These are phyloP conservation scores for Colletotrichum echinochloae DNA, from an alignment of 2,329 filamentous ascomycete genomes.

Conservation along the genomic window DNA sequence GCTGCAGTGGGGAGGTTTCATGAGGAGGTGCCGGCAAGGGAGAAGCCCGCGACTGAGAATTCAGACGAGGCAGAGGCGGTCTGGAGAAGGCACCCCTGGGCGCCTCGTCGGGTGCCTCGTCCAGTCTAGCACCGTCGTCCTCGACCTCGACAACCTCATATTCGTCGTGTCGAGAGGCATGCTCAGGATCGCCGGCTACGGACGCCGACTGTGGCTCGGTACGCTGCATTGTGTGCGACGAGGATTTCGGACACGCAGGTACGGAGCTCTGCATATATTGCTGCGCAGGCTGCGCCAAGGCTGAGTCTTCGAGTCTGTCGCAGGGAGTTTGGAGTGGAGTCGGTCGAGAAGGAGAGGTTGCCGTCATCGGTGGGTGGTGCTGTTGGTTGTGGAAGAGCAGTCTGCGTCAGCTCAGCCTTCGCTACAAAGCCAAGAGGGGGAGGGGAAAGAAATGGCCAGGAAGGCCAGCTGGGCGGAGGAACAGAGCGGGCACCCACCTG, in stretches of 20 bases:
- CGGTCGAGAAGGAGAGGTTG: slow-evolving; percentile 34
- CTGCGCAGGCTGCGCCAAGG: slow-evolving; percentile 15
- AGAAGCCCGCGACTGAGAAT: slow-evolving; percentile 39
- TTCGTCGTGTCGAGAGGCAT: slow-evolving; percentile 31
- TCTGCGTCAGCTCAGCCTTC: slow-evolving; percentile 30
- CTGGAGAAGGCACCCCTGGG: slow-evolving; percentile 21
- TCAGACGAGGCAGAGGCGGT: slow-evolving; percentile 39
- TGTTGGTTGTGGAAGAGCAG: slow-evolving; percentile 14
- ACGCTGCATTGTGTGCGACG: slow-evolving; percentile 32
- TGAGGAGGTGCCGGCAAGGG: slow-evolving; percentile 17
- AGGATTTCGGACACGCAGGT: slow-evolving; percentile 19
- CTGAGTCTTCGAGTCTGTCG: slow-evolving; percentile 27
- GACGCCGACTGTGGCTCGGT: slow-evolving; percentile 12
- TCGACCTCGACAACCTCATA: slow-evolving; percentile 41
- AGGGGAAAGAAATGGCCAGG: slow-evolving; percentile 17
- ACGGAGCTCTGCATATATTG: slow-evolving; percentile 29
- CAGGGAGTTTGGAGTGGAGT: slow-evolving; percentile 34
- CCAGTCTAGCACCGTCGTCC: slow-evolving; percentile 17
- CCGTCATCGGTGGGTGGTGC: slow-evolving; percentile 35
- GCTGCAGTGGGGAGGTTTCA: slow-evolving; percentile 25
- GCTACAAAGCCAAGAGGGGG: slow-evolving; percentile 14
- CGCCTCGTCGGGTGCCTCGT: slow-evolving; percentile 34
- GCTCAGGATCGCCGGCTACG: slow-evolving; percentile 29
- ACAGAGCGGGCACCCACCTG: slow-evolving; percentile 37
- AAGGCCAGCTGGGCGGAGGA: slow-evolving; percentile 17